phyloP scores from a whole-genome alignment of 805 yeast species.

The Yamadazyma laniorum region DNA sequence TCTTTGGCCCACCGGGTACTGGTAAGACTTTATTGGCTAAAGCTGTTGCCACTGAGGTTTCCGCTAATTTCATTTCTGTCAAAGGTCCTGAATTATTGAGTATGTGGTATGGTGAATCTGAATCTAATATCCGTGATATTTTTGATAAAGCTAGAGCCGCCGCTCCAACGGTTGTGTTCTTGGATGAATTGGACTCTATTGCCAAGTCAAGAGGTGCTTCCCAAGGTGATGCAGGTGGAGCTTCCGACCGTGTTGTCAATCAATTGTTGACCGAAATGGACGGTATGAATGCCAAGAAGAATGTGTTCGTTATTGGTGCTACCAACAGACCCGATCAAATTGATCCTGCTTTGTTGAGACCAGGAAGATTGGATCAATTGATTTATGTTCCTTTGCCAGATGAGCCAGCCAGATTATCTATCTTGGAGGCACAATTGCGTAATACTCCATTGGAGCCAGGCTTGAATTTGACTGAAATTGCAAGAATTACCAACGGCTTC shows the following conservation, averaged over 20 bases:
- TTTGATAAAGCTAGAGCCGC: slow-evolving; percentile 99
- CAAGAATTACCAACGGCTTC: slow-evolving; percentile 94
- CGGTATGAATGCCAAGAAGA: slow-evolving; percentile 99
- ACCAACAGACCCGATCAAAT: slow-evolving; percentile 99
- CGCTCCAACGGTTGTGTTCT: slow-evolving; percentile 97
- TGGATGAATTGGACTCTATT: slow-evolving; percentile 97
- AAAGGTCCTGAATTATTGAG: slow-evolving; percentile 96
- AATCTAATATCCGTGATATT: slow-evolving; percentile 94
- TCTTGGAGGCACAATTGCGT: slow-evolving; percentile 92
- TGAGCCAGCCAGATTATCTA: slow-evolving; percentile 88
- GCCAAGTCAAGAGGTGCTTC: slow-evolving; percentile 96
- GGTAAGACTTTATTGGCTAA: slow-evolving; percentile 98
- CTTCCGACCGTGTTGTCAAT: slow-evolving; percentile 93
- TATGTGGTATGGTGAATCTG: slow-evolving; percentile 99
- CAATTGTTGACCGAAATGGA: slow-evolving; percentile 98
- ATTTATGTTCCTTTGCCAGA: slow-evolving; percentile 99
- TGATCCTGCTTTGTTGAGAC: slow-evolving; percentile 97
- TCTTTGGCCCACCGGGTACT: slow-evolving; percentile 99
- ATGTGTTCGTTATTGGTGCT: slow-evolving; percentile 98
- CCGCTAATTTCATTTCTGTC: slow-evolving; percentile 96
- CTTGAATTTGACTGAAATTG: slow-evolving; percentile 80
- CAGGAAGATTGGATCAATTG: slow-evolving; percentile 98
- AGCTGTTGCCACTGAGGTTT: slow-evolving; percentile 98
- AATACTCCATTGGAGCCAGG: slow-evolving; percentile 99
- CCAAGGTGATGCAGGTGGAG: slow-evolving; percentile 92